A percentile compares a stretch with the other conserved stretches of the same genome.
Evolutionary conservation across 495 filamentous ascomycete species (phyloP).

Genomic region (Aspergillus baeticus): DNA sequence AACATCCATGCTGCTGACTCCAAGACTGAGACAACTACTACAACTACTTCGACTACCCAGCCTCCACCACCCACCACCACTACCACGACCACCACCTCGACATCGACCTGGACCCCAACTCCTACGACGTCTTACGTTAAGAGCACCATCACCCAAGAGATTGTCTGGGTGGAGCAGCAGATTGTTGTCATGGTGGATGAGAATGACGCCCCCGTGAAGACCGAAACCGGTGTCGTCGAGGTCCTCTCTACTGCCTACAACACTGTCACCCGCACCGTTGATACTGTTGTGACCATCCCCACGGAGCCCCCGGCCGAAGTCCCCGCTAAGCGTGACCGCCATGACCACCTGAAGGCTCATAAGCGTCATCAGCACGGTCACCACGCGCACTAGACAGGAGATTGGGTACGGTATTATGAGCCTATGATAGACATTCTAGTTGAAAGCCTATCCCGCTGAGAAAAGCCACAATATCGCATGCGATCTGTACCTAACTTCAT

Average conservation of each 20-base stretch:
- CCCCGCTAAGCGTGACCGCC: slow-evolving; percentile 23
- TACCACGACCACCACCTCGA: slow-evolving; percentile 4
- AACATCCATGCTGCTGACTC: slow-evolving; percentile 7
- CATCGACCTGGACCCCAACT: slow-evolving; percentile 22
- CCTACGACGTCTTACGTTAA: slow-evolving; percentile 26
- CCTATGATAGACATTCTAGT: slow-evolving; percentile 4
- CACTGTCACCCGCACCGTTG: slow-evolving; percentile 14
- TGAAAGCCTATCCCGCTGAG: background rate
- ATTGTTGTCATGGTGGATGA: slow-evolving; percentile 37
- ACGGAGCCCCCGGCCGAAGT: slow-evolving; percentile 20
- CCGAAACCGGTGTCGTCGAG: slow-evolving; percentile 20
- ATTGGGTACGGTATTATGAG: background rate
- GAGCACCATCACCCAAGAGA: slow-evolving; percentile 30
- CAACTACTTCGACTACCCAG: background rate
- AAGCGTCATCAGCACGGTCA: slow-evolving; percentile 26
- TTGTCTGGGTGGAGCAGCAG: slow-evolving; percentile 37
- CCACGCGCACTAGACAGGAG: slow-evolving; percentile 4
- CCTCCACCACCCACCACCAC: background rate
- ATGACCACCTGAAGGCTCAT: slow-evolving; percentile 19
- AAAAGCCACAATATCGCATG: background rate
- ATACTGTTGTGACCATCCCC: slow-evolving; percentile 27
- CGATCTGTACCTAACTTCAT: background rate
- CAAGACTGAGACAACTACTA: background rate
- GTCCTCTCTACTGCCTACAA: slow-evolving; percentile 22
- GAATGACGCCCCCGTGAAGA: slow-evolving; percentile 24